phyloP scores from a whole-genome alignment of 1,284 basidiomycete species.

The Coriolopsis trogii region DNA sequence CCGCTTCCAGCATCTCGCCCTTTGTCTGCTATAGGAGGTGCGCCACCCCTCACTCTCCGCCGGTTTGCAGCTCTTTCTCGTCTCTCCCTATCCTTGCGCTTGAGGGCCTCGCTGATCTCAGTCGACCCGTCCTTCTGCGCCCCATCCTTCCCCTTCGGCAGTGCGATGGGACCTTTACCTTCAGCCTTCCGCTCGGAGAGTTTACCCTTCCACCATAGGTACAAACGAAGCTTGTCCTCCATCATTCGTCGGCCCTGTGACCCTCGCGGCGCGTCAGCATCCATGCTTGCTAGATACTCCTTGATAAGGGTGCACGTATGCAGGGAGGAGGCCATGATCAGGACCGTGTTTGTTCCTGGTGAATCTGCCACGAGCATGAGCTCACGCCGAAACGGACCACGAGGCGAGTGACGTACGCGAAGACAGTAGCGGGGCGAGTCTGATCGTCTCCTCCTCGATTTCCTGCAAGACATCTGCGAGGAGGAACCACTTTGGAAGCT shows the following conservation, averaged over 20 bases:
- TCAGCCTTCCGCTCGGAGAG: slow-evolving; percentile 47
- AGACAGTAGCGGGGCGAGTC: slow-evolving; percentile 49
- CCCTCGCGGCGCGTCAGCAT: slow-evolving; percentile 58
- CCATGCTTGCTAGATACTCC: slow-evolving; percentile 77
- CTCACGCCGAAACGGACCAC: not conserved
- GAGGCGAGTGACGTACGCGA: slow-evolving; percentile 22
- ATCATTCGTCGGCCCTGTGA: slow-evolving; percentile 77
- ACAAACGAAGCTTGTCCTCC: slow-evolving; percentile 68
- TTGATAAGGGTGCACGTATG: slow-evolving; percentile 75
- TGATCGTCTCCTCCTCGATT: slow-evolving; percentile 86
- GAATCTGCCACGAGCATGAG: slow-evolving; percentile 38
- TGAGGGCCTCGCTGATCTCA: slow-evolving; percentile 69
- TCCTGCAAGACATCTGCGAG: slow-evolving; percentile 88
- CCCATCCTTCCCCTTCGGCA: slow-evolving; percentile 24
- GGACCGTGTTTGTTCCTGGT: slow-evolving; percentile 75
- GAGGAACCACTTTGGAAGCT: slow-evolving; percentile 93
- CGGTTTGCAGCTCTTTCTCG: slow-evolving; percentile 56
- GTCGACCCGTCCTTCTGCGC: too few relatives aligned
- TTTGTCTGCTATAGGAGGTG: slow-evolving; percentile 39
- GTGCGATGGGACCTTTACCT: slow-evolving; percentile 26
- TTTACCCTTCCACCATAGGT: slow-evolving; percentile 84
- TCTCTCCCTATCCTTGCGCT: slow-evolving; percentile 70
- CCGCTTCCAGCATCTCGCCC: slow-evolving; percentile 7
- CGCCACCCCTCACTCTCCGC: slow-evolving; percentile 69
- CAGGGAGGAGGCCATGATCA: slow-evolving; percentile 89